Evolutionary conservation across 768 basidiomycete genomes (phyloP).

Genomic region (Sarcomyxa edulis): DNA sequence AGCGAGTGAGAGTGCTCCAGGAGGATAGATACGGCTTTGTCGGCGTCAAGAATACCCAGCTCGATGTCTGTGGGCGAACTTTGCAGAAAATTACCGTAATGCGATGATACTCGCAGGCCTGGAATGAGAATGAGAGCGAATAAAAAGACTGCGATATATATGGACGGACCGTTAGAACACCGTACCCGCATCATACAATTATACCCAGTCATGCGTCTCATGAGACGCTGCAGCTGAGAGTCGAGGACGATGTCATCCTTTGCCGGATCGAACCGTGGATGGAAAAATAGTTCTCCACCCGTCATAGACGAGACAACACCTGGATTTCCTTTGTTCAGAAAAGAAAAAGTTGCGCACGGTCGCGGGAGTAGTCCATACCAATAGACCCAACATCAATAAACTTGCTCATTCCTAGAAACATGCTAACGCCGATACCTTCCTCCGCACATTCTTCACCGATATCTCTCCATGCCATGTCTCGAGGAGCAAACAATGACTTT

Average conservation of each 20-base stretch:
- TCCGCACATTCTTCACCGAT: conserved; percentile 87
- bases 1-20: conserved; percentile 66
- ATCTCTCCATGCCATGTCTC: conserved; percentile 74
- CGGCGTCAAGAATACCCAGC: conserved; percentile 75
- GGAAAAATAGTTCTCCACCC: conserved; percentile 89
- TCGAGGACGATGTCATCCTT: conserved; percentile 61
- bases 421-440: conserved; percentile 83
- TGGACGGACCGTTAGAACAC: conserved; percentile 68
- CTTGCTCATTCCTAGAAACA: conserved; percentile 78
- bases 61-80: conserved; percentile 68
- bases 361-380: conserved; percentile 41
- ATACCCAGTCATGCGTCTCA: conserved; percentile 69
- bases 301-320: conserved; percentile 66
- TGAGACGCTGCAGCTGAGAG: conserved; percentile 72
- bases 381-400: conserved; percentile 87
- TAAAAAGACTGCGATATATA: conserved; percentile 3
- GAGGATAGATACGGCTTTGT: conserved; percentile 72
- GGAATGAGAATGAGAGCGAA: conserved; percentile 3
- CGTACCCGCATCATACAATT: conserved; percentile 79
- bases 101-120: conserved; percentile 63
- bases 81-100: conserved; percentile 71
- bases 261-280: conserved; percentile 77
- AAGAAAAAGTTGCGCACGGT: no score
- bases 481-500: conserved; percentile 68
- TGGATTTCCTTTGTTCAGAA: conserved; percentile 17